Base-by-base conservation (phyloP, 1,284 basidiomycete genomes). In the Ceratobasidium sp. region DNA sequence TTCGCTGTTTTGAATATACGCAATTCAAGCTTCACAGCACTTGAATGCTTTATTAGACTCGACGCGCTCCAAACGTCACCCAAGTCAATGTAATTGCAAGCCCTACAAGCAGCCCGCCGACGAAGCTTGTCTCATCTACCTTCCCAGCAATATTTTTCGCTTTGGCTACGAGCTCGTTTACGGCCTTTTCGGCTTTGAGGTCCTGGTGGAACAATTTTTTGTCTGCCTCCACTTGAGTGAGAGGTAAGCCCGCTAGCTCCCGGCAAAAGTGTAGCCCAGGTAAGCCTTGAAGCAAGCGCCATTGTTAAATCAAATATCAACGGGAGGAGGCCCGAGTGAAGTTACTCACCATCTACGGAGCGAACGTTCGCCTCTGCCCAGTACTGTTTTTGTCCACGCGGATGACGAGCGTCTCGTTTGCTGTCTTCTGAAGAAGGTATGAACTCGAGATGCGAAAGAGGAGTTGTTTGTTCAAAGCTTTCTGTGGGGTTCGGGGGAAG, bases 281-380 rank as follows among this genome's bases (percentile, higher is more conserved):
- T 23, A 70, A 38, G n/a, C 67, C 67, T 70, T 38, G 11, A 38
- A 11, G 35, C 11, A 11, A 4, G 6, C 35, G 11, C 11, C 6
- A 38, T 4, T 38, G 26, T 32, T 7, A 1, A 47, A 16, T 46
- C 18, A 35, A 9, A 23, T 47, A 21, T n/a, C 6, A n/a, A 49
- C 6, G 9, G 23, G 28, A 32, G 2, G 30, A 5, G 35, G 35
- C 35, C 4, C 4, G 11, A 11, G 55, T 35, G 3, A 32, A 30
- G 9, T 2, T 18, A 21, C 66, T 2, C 32, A 9, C 86, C 87
- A 73, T 89, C 88, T 57, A 88, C 79, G 73, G 86, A 87, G 32
- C 77, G 79, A 54, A 69, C n/a, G 76, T 88, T 89, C 58, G 81
- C 75, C 11, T 71, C 57, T 23, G 78, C 77, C 87, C 88, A 89